Base-by-base conservation (phyloP, 2,329 filamentous ascomycete genomes). In the Diplodia intermedia region DNA sequence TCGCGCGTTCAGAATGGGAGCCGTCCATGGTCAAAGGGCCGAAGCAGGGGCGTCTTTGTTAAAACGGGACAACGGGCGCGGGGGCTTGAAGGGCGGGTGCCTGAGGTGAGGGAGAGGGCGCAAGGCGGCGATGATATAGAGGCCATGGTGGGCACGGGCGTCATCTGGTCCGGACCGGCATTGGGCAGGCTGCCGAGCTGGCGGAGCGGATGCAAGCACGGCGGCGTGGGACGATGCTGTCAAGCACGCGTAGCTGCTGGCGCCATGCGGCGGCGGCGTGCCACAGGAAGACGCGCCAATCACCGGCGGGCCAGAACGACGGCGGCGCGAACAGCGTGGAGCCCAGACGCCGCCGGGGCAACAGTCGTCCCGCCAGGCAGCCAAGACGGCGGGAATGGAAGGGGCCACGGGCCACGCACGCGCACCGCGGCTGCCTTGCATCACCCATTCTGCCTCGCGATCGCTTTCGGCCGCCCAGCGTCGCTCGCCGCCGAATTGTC, bases 121-220 rank as follows among this genome's bases (percentile, higher is more conserved):
- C 56, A 18, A 62, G 60, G 47, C 60, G 38, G 60, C 43, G 26
- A 36, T 20, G 20, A 33, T 62, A 62, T 62, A 63, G 38, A 63
- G 40, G n/a, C 26, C 47, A 9, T 29, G 14, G 50, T 20, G 50
- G 23, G 54, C 54, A 29, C 52, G 15, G 47, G 60, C 60, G 31
- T 50, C 60, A 52, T 50, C 60, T 20, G 20, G 29, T 50, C 60
- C n/a, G 20, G 29, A 18, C 29, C 43, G 40, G 43, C 36, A 26
- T 1, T 26, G 26, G 26, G 31, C 20, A 20, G 31, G 40, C 57
- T 33, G 53, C 26, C 36, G n/a, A 20, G 5, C 26, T 18, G 26
- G 12, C 29, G 23, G 29, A 23, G 12, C 29, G 18, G 47, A n/a
- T 40, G 40, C 15, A 1, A 33, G 40, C 15, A 50, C 33, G 31